A percentile compares a stretch with the other conserved stretches of the same genome.
phyloP scores from a whole-genome alignment of 345 rosid species.

The Populus simonii region DNA sequence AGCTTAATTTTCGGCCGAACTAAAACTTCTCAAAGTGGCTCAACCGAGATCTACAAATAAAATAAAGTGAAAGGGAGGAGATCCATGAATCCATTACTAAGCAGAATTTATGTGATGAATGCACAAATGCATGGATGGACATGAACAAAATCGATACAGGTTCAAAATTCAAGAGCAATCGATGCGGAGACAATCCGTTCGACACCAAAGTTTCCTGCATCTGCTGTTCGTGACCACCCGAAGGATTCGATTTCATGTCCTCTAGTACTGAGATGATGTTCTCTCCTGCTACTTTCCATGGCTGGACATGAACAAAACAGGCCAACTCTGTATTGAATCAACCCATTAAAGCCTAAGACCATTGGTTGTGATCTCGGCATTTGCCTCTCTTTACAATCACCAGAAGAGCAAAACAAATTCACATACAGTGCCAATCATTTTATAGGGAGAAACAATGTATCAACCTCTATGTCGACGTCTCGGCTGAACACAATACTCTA shows the following conservation, averaged over 20 bases:
- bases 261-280: neutral
- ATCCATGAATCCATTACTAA: too few relatives aligned
- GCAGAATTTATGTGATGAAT: too few relatives aligned
- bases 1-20: too few relatives aligned
- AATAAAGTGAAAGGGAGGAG: too few relatives aligned
- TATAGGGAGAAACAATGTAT: neutral
- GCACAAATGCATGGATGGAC: too few relatives aligned
- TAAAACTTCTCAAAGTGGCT: too few relatives aligned
- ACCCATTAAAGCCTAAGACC: neutral
- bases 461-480: neutral
- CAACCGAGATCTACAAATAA: too few relatives aligned
- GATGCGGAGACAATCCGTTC: neutral
- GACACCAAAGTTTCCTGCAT: neutral
- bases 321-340: neutral
- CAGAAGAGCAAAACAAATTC: neutral
- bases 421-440: neutral
- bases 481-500: conserved; percentile 1
- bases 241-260: neutral
- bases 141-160: too few relatives aligned
- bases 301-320: neutral
- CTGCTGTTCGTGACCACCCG: too few relatives aligned
- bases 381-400: neutral
- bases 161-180: neutral
- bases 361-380: neutral
- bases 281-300: neutral